Base-by-base conservation (phyloP, 2,329 filamentous ascomycete genomes). In the Bipolaris cookei region DNA sequence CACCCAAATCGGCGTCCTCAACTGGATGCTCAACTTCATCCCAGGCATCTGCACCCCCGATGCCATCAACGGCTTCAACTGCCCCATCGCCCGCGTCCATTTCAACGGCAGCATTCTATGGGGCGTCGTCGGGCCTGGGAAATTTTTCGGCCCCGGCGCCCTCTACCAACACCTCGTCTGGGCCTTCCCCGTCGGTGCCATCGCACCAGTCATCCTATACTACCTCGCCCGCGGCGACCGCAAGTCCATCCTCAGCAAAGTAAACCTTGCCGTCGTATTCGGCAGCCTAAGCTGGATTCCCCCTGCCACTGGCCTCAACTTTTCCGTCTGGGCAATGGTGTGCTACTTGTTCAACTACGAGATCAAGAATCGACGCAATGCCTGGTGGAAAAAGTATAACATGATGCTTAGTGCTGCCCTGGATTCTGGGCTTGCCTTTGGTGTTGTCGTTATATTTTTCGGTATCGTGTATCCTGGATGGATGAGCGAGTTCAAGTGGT, bases 351-450 rank as follows among this genome's bases (percentile, higher is more conserved):
- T 96, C 82, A 96, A 96, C 74, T 88, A 89, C 72, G 76, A 89
- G 58, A 84, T 96, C 69, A 87, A 88, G 71, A 85, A 85, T 34
- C 82, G 88, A 20, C 88, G 86, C 23, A 82, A 81, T 28, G 87
- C 86, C 1, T 96, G 92, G 92, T 96, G 92, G 92, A 87, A 86
- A 45, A 95, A 96, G 77, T 96, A 96, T 75, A 94, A 90, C 38
- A 95, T 96, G 90, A 93, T 91, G 3, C 80, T 96, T 50, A 91
- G 88, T 56, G 91, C 91, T 0, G 92, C 90, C 1, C 81, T 96
- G 53, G 92, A 96, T 72, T 92, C 89, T 1, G 91, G 91, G 0
- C 80, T 96, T 18, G 91, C 92, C 0, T 90, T 93, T 68, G 90
- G 90, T 25, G 88, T 95, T 34, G 87, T 96, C 8, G 84, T 94